phyloP scores from a whole-genome alignment of 1,284 basidiomycete species.

The Rhodotorula sp. region DNA sequence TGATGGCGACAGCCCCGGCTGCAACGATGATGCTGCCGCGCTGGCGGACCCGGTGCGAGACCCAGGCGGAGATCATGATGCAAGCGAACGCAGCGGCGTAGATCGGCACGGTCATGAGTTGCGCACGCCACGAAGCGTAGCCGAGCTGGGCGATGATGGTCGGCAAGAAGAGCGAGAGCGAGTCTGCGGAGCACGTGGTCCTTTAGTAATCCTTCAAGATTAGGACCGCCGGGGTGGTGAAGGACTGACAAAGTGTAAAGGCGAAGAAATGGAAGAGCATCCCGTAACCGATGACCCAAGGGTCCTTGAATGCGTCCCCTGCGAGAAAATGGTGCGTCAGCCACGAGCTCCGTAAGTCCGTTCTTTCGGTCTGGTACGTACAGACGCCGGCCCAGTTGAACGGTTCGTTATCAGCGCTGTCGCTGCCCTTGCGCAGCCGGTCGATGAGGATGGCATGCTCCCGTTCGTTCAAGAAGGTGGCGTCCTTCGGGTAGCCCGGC shows the following conservation, averaged over 20 bases:
- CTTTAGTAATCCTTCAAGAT: no score
- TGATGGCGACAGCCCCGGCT: conserved; percentile 57
- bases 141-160: conserved; percentile 63
- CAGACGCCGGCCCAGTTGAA: conserved; percentile 49
- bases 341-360: not conserved
- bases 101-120: conserved; percentile 64
- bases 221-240: no score
- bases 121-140: conserved; percentile 62
- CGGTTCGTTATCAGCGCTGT: conserved; percentile 54
- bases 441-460: conserved; percentile 29
- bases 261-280: conserved; percentile 67
- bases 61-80: conserved; percentile 54
- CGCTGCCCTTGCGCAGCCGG: conserved; percentile 57
- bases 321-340: not conserved
- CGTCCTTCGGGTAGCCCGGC: conserved; percentile 60
- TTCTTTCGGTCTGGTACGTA: not conserved
- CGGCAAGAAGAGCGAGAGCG: conserved; percentile 51
- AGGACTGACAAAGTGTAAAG: conserved; percentile 46
- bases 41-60: conserved; percentile 55
- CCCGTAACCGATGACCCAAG: conserved; percentile 64
- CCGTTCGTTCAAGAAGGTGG: conserved; percentile 47
- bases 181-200: conserved; percentile 9
- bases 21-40: conserved; percentile 63
- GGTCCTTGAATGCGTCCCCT: conserved; percentile 57
- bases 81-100: conserved; percentile 45